Conservation (phyloP, 2,329 filamentous ascomycete species). For the Xylariaceae sp. region DNA sequence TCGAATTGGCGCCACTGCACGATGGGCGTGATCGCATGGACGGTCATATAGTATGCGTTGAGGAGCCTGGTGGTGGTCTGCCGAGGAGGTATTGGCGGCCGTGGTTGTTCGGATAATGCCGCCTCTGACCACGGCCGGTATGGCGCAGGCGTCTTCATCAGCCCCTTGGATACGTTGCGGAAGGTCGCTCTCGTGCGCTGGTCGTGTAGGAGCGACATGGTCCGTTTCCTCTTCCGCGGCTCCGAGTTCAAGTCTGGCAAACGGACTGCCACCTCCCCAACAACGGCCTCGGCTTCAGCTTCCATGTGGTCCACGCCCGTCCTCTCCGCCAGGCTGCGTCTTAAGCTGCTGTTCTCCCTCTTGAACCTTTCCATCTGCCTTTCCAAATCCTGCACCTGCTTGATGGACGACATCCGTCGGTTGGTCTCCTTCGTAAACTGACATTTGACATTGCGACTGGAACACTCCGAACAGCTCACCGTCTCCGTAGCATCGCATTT, state of each 20-base stretch:
- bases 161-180: slow-evolving; percentile 65
- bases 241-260: slow-evolving; percentile 62
- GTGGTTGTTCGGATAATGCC: slow-evolving; percentile 43
- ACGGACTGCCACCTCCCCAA: slow-evolving; percentile 44
- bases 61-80: slow-evolving; percentile 66
- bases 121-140: slow-evolving; percentile 51
- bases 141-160: slow-evolving; percentile 71
- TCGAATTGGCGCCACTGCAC: slow-evolving; percentile 84
- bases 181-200: slow-evolving; percentile 69
- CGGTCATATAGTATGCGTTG: slow-evolving; percentile 66
- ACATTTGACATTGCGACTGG: slow-evolving; percentile 92
- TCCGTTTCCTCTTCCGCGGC: slow-evolving; percentile 57
- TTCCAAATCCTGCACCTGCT: slow-evolving; percentile 96
- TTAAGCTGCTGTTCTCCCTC: slow-evolving; percentile 71
- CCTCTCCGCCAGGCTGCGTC: slow-evolving; percentile 54
- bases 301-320: slow-evolving; percentile 43
- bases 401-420: slow-evolving; percentile 96
- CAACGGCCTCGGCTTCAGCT: slow-evolving; percentile 40
- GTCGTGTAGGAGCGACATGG: slow-evolving; percentile 55
- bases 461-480: slow-evolving; percentile 93
- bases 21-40: slow-evolving; percentile 78
- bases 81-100: slow-evolving; percentile 65
- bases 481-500: slow-evolving; percentile 97
- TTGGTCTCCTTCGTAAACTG: slow-evolving; percentile 99
- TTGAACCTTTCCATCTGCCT: slow-evolving; percentile 78